Evolutionary conservation across 1,284 basidiomycete genomes (phyloP).

Genomic region (Puccinia horiana): DNA sequence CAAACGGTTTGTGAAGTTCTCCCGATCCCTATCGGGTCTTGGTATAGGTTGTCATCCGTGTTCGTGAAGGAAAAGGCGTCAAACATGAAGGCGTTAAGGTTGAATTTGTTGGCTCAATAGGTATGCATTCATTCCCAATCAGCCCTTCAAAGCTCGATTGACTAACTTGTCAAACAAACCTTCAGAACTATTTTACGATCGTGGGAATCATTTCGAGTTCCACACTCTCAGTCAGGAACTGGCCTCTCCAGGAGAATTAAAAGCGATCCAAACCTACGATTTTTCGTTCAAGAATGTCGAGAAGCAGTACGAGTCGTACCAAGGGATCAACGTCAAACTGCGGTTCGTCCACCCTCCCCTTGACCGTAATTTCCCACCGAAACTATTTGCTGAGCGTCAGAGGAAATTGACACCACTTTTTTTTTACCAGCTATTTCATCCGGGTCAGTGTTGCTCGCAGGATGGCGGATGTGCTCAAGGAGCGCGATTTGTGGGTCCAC

Average conservation of each 20-base stretch:
- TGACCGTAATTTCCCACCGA: background rate
- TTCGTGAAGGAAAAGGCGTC: slow-evolving; percentile 91
- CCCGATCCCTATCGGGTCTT: background rate
- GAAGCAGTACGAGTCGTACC: slow-evolving; percentile 97
- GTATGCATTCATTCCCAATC: slow-evolving; percentile 62
- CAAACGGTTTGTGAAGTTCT: slow-evolving; percentile 20
- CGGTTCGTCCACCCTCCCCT: slow-evolving; percentile 53
- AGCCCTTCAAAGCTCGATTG: background rate
- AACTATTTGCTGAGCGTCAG: background rate
- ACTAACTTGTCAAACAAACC: slow-evolving; percentile 33
- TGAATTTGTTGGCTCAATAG: slow-evolving; percentile 94
- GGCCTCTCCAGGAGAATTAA: slow-evolving; percentile 88
- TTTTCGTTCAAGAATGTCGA: slow-evolving; percentile 99
- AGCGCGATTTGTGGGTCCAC: slow-evolving; percentile 95
- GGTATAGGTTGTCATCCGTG: slow-evolving; percentile 75
- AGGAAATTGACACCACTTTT: background rate
- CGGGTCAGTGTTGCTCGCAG: slow-evolving; percentile 84
- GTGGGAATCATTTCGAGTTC: slow-evolving; percentile 97
- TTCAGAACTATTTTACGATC: slow-evolving; percentile 89
- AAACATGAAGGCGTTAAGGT: slow-evolving; percentile 96
- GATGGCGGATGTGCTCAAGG: slow-evolving; percentile 88
- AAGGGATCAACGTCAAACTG: slow-evolving; percentile 96
- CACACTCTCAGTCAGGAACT: slow-evolving; percentile 91
- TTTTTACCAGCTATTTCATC: slow-evolving; percentile 73
- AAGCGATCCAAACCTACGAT: slow-evolving; percentile 89